Conservation (phyloP, 768 basidiomycete genomes). For the Termitomyces sp. region DNA sequence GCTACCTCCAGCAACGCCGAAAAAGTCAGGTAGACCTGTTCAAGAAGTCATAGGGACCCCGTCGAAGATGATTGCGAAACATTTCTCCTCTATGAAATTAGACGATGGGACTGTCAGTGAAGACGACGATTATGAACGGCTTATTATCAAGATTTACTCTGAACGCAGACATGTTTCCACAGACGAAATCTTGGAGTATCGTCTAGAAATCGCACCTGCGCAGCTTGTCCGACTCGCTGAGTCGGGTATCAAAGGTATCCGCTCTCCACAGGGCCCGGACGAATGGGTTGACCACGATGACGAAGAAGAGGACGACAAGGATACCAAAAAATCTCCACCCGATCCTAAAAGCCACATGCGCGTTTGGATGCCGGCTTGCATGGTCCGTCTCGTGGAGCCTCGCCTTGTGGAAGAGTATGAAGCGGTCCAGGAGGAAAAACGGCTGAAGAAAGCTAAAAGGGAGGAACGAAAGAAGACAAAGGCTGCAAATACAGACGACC, state of each 20-base stretch:
- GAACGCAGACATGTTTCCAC: slow-evolving; percentile 64
- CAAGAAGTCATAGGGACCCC: slow-evolving; percentile 35
- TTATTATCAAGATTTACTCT: slow-evolving; percentile 64
- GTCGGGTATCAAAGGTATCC: slow-evolving; percentile 58
- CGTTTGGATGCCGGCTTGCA: slow-evolving; percentile 80
- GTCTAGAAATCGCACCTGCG: slow-evolving; percentile 67
- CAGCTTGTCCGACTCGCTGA: slow-evolving; percentile 61
- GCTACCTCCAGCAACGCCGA: slow-evolving; percentile 32
- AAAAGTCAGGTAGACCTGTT: slow-evolving; percentile 23
- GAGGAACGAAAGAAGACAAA: slow-evolving; percentile 18
- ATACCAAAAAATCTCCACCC: slow-evolving; percentile 29
- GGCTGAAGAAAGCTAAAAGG: slow-evolving; percentile 45
- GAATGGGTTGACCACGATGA: slow-evolving; percentile 49
- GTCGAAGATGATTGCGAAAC: slow-evolving; percentile 48
- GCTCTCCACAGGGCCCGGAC: slow-evolving; percentile 41
- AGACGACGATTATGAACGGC: slow-evolving; percentile 31
- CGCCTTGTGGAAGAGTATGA: slow-evolving; percentile 59
- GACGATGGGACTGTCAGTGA: slow-evolving; percentile 22
- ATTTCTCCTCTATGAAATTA: slow-evolving; percentile 45
- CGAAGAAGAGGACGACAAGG: slow-evolving; percentile 30
- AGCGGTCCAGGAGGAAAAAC: slow-evolving; percentile 39
- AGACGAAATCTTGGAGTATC: slow-evolving; percentile 70
- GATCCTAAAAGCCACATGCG: slow-evolving; percentile 54
- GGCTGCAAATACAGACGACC: slow-evolving; percentile 1
- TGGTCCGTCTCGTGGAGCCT: slow-evolving; percentile 67